Percentiles rank a stretch among this genome's conserved stretches.
Conservation (phyloP, 352 stramenopile genomes). For the Halophytophthora batemanensis region DNA sequence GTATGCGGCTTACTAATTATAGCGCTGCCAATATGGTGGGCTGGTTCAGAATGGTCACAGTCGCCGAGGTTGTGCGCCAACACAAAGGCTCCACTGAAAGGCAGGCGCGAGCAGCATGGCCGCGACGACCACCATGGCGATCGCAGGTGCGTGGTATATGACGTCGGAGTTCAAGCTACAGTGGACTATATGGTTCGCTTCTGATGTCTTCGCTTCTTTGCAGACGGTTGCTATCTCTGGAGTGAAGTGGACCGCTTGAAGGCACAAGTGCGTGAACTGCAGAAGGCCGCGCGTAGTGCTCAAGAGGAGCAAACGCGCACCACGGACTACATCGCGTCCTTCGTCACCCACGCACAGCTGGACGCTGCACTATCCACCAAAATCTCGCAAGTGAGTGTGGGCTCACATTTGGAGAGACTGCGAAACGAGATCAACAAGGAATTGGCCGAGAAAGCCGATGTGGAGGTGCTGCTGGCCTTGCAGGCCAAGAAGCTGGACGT, state of each 20-base stretch:
- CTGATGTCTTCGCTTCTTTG: slow-evolving; percentile 2
- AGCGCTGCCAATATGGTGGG: too few species aligned
- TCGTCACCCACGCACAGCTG: slow-evolving; percentile 58
- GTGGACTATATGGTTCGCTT: too few species aligned
- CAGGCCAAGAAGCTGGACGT: slow-evolving; percentile 63
- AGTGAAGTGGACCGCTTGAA: slow-evolving; percentile 61
- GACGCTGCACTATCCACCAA: slow-evolving; percentile 61
- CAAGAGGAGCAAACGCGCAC: slow-evolving; percentile 34
- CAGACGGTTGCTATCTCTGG: slow-evolving; percentile 53
- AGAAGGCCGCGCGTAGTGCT: slow-evolving; percentile 18
- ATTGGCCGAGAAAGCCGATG: slow-evolving; percentile 46
- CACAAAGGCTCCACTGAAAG: too few species aligned
- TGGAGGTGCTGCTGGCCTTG: slow-evolving; percentile 20
- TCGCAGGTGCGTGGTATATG: too few species aligned
- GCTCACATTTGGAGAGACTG: slow-evolving; percentile 28
- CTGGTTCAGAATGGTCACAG: too few species aligned
- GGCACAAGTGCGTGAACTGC: slow-evolving; percentile 39
- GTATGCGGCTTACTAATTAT: too few species aligned
- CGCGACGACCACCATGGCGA: too few species aligned
- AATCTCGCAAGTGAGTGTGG: slow-evolving; percentile 41
- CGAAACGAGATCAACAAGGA: slow-evolving; percentile 26
- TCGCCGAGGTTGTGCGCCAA: too few species aligned
- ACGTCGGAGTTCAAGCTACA: too few species aligned
- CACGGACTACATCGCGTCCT: slow-evolving; percentile 34
- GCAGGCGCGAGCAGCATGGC: too few species aligned